Evolutionary conservation across 2,329 filamentous ascomycete species (phyloP).

Genomic region (Monilinia aucupariae): DNA sequence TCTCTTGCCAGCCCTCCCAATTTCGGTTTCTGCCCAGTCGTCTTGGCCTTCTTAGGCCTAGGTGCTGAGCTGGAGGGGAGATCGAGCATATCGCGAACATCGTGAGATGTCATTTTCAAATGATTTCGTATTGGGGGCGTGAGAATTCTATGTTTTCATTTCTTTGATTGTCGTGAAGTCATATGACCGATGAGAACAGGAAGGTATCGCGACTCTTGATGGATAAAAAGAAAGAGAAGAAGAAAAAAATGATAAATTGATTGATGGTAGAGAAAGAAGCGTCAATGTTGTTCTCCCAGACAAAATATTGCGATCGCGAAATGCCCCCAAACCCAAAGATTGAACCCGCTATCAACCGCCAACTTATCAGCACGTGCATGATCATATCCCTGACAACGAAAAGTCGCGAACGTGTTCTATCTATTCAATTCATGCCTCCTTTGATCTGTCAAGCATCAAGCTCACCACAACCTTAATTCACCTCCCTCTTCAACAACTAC

Average conservation of each 20-base stretch:
- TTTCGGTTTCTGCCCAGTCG: slow-evolving; percentile 53
- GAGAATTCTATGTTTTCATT: not conserved
- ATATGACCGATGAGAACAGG: not conserved
- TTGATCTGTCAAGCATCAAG: slow-evolving; percentile 1
- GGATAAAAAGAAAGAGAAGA: too few species aligned
- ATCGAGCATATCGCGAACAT: slow-evolving; percentile 85
- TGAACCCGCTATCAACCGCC: not conserved
- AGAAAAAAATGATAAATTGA: not conserved
- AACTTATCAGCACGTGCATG: slow-evolving; percentile 14
- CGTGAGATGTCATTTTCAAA: slow-evolving; percentile 63
- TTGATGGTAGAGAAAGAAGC: slow-evolving; percentile 3
- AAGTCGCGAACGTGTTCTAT: slow-evolving; percentile 20
- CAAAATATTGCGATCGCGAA: slow-evolving; percentile 4
- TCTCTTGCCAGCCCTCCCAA: slow-evolving; percentile 61
- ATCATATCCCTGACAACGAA: not conserved
- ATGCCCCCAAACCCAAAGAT: not conserved
- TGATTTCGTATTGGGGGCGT: not conserved
- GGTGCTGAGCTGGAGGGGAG: slow-evolving; percentile 57
- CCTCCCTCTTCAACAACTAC: not conserved
- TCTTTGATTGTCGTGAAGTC: not conserved
- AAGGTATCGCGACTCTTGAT: not conserved
- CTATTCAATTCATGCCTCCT: not conserved
- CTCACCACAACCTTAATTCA: not conserved
- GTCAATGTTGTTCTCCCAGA: not conserved
- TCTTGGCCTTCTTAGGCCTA: slow-evolving; percentile 71